Evolutionary conservation across 805 yeast genomes (phyloP), one percentile per base, ranked within the genome.

Genomic region (Saccharomycopsis fermentans): DNA sequence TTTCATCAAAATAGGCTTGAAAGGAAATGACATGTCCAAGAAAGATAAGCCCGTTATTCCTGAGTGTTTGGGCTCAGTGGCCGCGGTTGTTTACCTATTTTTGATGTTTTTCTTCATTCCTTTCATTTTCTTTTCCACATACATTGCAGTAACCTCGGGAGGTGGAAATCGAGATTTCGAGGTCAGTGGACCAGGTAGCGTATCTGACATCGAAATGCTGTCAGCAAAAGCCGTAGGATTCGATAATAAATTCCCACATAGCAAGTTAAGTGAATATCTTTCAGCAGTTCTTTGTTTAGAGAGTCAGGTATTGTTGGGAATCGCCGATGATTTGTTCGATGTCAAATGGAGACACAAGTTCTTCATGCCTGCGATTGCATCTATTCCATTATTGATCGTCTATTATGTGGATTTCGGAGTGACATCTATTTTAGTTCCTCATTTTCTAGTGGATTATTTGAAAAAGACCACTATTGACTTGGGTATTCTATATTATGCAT

Each of bases 261-360:
- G 81, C 62, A 87, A 86, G 70, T 75, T 94, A 56, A 85, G 96
- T 0, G 95, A 90, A 63, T 94, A 85, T 70, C 77, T 94, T 63
- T 83, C 96, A 65, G 95, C 95, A 4, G 75, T 92, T 9, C 72
- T 94, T 60, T 89, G 96, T 61, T 72, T 94, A 54, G 90, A 90
- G 71, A 81, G 90, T 63, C 91, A 94, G 69, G 78, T 90, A 16
- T 73, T 94, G 50, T 74, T 94, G 51, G 99, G 99, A 0, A 77
- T 94, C 34, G 86, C 95, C 54, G 99, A 94, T 71, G 99, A 94
- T 73, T 76, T 94, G 65, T 94, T 94, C 68, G 99, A 94, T 71
- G 83, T 94, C 63, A 80, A 96, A 65, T 94, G 99, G 99, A 79
- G 99, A 68, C 96, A 94, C 74, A 94, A 94, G 75, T 90, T 94